Base-by-base conservation (phyloP, 768 basidiomycete species). In the Phallus indusiatus region DNA sequence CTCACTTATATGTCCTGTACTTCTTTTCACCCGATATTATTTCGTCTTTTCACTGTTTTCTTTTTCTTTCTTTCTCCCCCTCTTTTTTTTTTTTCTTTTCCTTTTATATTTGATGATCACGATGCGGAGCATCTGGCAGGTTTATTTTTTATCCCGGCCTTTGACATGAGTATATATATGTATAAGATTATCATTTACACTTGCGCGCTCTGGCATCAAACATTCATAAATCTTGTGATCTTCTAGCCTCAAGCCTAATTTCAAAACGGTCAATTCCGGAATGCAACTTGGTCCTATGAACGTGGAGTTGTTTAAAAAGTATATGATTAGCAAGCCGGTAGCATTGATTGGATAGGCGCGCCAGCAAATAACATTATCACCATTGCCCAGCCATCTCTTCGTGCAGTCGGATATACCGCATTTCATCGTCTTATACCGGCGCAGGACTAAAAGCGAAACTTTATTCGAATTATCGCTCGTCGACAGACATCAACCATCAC, bases 311-410 rank as follows among this genome's bases (percentile, higher is more conserved):
- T 42, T 42, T 12, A 14, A 14, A 42, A n/a, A 3, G 12, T n/a
- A 42, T 34, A 16, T 14, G 21, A 22, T 51, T 51, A 51, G 11
- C 50, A 51, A 51, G 50, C 18, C 11, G 21, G 20, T 24, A 33
- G 47, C 34, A 33, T 24, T 24, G 55, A 56, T 56, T 20, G 56
- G 46, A 47, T 20, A 47, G 17, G 56, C 56, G 55, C 55, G 8
- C 18, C n/a, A 42, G 42, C 42, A 42, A 42, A 42, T 42, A 42
- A 12, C 42, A 42, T 2, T 11, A 42, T 42, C 12, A 42, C 14
- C 42, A 42, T 42, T 42, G 42, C n/a, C 9, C 12, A 28, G 28
- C 7, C 28, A 28, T 28, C n/a, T 42, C 42, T 42, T n/a, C n/a
- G n/a, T n/a, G 42, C 42, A 42, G n/a, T n/a, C 42, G 12, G n/a